Evolutionary conservation across 768 basidiomycete species (phyloP), one percentile per base, ranked within the genome.

Genomic region (Chalciporus piperatus): DNA sequence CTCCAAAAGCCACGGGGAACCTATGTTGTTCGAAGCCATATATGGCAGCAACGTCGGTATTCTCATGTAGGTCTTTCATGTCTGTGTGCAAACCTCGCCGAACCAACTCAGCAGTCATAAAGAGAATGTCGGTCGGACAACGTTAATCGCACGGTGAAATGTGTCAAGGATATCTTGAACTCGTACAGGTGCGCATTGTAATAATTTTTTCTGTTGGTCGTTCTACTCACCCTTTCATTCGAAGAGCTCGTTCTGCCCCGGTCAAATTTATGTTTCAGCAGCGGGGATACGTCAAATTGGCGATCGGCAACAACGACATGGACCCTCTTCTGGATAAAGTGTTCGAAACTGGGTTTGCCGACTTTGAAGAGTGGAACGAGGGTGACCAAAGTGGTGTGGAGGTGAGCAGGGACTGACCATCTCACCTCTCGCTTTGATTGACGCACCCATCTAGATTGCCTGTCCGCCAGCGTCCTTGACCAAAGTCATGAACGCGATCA

Each of bases 41-140:
- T 76, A 77, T 9, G 73, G 72, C 20, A 78, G 81, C 10, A 72
- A 77, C n/a, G 75, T 85, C 47, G 86, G 83, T 1, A 59, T 88
- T 25, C 73, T 87, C 46, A 77, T 87, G 85, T 84, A 61, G 70
- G 83, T 70, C 28, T 19, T 3, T 40, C 28, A 12, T 23, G n/a
- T 9, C 25, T 22, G 19, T 23, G 14, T 16, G 13, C 30, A 28
- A 22, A n/a, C 33, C 17, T 33, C 33, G 42, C 22, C 50, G 62
- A 62, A 56, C 66, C 68, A 55, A 58, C 64, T 40, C 39, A 45
- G 20, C 47, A 48, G 55, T 40, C 46, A 48, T 60, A 51, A 57
- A 83, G 82, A 64, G 81, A 83, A 57, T 83, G 80, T 58, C 65
- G 80, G 38, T 80, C 83, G n/a, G 78, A 85, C 61, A 87, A 87